Conservation (phyloP, 306 rosid species). For the Coriaria nepalensis region DNA sequence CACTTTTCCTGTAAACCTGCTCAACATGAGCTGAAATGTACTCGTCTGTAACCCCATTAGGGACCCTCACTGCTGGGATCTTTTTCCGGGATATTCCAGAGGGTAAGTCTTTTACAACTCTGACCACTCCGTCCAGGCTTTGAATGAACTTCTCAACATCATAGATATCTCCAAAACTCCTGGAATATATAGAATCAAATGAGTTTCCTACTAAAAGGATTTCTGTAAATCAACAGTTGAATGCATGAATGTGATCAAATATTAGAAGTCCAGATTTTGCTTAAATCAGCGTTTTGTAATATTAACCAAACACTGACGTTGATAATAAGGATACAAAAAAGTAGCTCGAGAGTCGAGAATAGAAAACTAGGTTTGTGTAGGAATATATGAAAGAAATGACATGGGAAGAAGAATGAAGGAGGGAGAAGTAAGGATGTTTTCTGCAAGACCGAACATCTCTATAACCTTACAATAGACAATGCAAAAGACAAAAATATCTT, state of each 20-base stretch:
- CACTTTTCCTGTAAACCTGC: slow-evolving; percentile 56
- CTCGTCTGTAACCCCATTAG: slow-evolving; percentile 76
- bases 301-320: no score
- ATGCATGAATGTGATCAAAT: background rate
- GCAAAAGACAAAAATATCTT: no score
- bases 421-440: no score
- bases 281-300: background rate
- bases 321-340: no score
- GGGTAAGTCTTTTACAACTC: slow-evolving; percentile 59
- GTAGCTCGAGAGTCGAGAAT: no score
- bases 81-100: slow-evolving; percentile 43
- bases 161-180: slow-evolving; percentile 84
- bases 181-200: slow-evolving; percentile 19
- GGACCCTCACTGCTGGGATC: slow-evolving; percentile 78
- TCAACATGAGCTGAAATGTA: slow-evolving; percentile 66
- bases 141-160: slow-evolving; percentile 48
- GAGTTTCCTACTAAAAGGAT: slow-evolving; percentile 5
- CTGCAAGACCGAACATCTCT: no score
- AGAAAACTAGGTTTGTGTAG: no score
- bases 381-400: no score
- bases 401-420: no score
- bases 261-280: background rate
- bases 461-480: no score
- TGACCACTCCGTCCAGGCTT: slow-evolving; percentile 79
- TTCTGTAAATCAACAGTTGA: background rate